Evolutionary conservation across 2,329 filamentous ascomycete species (phyloP).

Genomic region (Pseudogymnoascus sp.): DNA sequence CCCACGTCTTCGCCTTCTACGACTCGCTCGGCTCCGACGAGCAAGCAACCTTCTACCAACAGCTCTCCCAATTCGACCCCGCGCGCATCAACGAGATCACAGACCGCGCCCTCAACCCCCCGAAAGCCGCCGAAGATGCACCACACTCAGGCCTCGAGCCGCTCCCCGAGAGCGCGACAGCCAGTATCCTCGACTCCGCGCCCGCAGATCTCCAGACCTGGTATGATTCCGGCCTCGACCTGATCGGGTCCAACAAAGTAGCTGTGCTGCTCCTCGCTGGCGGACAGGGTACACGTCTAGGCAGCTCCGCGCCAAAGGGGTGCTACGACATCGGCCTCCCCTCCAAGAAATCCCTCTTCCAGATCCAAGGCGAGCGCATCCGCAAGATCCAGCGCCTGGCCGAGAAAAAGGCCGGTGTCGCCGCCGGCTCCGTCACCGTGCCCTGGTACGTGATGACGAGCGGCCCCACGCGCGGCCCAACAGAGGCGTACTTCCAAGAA

Average conservation of each 20-base stretch:
- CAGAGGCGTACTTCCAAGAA: slow-evolving; percentile 87
- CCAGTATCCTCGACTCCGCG: slow-evolving; percentile 85
- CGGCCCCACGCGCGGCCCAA: slow-evolving; percentile 82
- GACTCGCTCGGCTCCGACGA: slow-evolving; percentile 67
- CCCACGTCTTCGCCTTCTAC: slow-evolving; percentile 81
- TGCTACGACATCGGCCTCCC: slow-evolving; percentile 95
- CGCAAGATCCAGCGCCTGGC: slow-evolving; percentile 76
- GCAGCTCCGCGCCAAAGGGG: slow-evolving; percentile 92
- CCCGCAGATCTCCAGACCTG: slow-evolving; percentile 70
- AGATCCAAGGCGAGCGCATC: slow-evolving; percentile 94
- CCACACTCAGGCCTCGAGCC: slow-evolving; percentile 57
- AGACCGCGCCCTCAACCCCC: slow-evolving; percentile 71
- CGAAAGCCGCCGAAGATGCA: slow-evolving; percentile 41
- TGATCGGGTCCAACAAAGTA: slow-evolving; percentile 61
- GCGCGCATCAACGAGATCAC: slow-evolving; percentile 81
- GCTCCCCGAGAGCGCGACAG: slow-evolving; percentile 75
- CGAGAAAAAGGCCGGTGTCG: slow-evolving; percentile 53
- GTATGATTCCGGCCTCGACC: slow-evolving; percentile 63
- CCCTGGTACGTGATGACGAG: slow-evolving; percentile 99
- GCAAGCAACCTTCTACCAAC: slow-evolving; percentile 70
- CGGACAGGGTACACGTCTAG: slow-evolving; percentile 88
- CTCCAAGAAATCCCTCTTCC: slow-evolving; percentile 89
- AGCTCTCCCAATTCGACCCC: slow-evolving; percentile 76
- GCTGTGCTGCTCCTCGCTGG: slow-evolving; percentile 94
- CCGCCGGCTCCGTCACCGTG: slow-evolving; percentile 54